Conservation (phyloP, 805 yeast species). For the Lipomyces sp. region DNA sequence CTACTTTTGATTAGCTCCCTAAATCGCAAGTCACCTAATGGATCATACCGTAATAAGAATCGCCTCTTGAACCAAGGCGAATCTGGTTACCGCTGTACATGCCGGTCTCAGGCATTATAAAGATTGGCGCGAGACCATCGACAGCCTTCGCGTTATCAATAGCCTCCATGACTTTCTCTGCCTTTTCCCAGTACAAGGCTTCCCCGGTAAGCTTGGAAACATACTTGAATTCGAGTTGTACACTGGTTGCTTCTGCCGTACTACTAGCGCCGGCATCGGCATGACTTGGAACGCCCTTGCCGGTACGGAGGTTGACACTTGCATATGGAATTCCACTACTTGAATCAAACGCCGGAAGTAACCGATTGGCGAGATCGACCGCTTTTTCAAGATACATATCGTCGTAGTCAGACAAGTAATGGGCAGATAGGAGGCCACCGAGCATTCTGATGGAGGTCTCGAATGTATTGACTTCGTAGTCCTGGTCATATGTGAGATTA, state of each 20-base stretch:
- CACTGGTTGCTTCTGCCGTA: constrained; percentile 86
- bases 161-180: constrained; percentile 71
- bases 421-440: constrained; percentile 89
- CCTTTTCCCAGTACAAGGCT: constrained; percentile 73
- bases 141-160: constrained; percentile 66
- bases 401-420: constrained; percentile 64
- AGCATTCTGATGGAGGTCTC: constrained; percentile 95
- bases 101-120: constrained; percentile 75
- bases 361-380: constrained; percentile 72
- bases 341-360: constrained; percentile 71
- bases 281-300: constrained; percentile 63
- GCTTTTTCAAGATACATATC: constrained; percentile 79
- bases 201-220: constrained; percentile 82
- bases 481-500: constrained; percentile 71
- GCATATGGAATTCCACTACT: constrained; percentile 76
- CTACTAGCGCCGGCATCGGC: constrained; percentile 71
- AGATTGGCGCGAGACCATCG: constrained; percentile 85
- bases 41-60: constrained; percentile 73
- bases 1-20: background rate
- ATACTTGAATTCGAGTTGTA: constrained; percentile 87
- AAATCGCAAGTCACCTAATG: background rate
- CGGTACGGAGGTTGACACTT: constrained; percentile 71
- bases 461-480: constrained; percentile 78
- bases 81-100: constrained; percentile 66
- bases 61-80: constrained; percentile 89